Evolutionary conservation across 352 stramenopile genomes (phyloP), one percentile per base, ranked within the genome.

Genomic region (Phytophthora rubi): DNA sequence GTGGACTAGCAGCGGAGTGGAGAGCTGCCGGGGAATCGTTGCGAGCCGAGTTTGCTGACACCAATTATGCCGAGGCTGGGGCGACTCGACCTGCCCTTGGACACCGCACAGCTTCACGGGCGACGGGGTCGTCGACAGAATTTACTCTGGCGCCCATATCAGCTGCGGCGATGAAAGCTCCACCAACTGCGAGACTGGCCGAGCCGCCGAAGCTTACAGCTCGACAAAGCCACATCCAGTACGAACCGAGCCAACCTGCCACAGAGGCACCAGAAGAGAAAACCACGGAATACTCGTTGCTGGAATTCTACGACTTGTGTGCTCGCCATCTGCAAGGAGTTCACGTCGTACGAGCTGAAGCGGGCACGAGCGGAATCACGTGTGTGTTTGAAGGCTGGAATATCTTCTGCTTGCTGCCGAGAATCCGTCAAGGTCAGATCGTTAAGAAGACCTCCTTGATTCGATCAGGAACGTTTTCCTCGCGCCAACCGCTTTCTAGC

Each of bases 321-420:
- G 65, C 64, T 23, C 77, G 75, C 49, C 78, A 88, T 42, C 54
- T 93, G n/a, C 59, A 81, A 61, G 81, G 81, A 30, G 45, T 90
- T 9, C 77, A 83, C 21, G 67, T 84, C 54, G 55, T 92, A 9
- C 83, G 78, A 13, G 81, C 74, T 3, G 83, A 93, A 62, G 84
- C 86, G 1, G 86, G 86, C 6, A 91, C 86, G 3, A 92, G 82
- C 48, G 86, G 86, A 0, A 18, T 92, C 21, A 81, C 78, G 3
- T 81, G 85, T 18, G 59, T 82, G 8, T 45, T 92, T 3, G 86
- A 93, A 47, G 84, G 84, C 0, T 90, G 80, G 77, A 90, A 92
- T 53, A 13, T 91, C 13, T 88, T 92, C 63, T 83, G 75, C 39
- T 67, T 92, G 2, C 21, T 93, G 28, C 84, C 86, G 1, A 82